phyloP scores from a whole-genome alignment of 108 stramenopile genomes.

The Bacterosira constricta region DNA sequence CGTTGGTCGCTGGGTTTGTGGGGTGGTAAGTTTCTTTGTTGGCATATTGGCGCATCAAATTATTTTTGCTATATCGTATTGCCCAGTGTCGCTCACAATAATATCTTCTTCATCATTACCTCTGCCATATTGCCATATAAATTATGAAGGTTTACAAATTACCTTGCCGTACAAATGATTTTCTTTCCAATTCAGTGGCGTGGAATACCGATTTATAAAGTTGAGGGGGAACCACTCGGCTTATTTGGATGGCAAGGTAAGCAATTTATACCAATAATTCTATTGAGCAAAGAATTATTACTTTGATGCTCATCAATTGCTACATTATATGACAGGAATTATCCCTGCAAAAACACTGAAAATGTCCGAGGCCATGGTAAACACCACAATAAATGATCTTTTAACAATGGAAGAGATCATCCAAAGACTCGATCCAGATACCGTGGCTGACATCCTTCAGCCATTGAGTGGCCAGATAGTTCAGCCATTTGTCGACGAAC shows the following conservation, averaged over 20 bases:
- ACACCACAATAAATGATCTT: constrained; percentile 52
- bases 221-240: constrained; percentile 57
- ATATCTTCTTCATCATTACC: background rate
- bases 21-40: constrained; percentile 25
- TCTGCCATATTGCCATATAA: background rate
- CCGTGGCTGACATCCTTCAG: constrained; percentile 45
- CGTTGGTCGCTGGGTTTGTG: constrained; percentile 51
- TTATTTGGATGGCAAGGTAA: constrained; percentile 57
- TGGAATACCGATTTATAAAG: constrained; percentile 47
- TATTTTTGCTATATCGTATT: too few relatives aligned
- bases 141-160: constrained; percentile 61
- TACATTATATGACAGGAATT: constrained; percentile 13
- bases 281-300: background rate
- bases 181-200: constrained; percentile 58
- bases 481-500: constrained; percentile 51
- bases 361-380: constrained; percentile 63
- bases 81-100: background rate
- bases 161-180: constrained; percentile 61
- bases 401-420: constrained; percentile 57
- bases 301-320: background rate
- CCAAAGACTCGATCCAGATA: constrained; percentile 50
- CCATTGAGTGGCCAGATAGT: constrained; percentile 47
- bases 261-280: background rate
- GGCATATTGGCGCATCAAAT: too few relatives aligned
- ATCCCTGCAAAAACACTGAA: constrained; percentile 59